Evolutionary conservation across 2,329 filamentous ascomycete species (phyloP).

Genomic region (Dothideomycetes sp.): DNA sequence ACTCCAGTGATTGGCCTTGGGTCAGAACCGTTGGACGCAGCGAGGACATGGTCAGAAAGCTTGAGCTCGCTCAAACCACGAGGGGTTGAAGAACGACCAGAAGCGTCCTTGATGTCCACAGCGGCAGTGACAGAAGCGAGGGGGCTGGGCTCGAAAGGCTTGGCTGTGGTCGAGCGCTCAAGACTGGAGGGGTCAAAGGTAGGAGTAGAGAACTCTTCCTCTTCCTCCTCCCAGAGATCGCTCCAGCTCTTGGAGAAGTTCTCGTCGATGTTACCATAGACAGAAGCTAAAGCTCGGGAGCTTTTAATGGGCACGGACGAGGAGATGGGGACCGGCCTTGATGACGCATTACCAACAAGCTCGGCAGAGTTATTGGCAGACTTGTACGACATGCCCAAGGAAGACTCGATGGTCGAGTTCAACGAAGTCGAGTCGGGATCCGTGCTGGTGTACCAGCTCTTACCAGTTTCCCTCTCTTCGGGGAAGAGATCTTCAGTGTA

Average conservation of each 20-base stretch:
- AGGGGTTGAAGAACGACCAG: slow-evolving; percentile 39
- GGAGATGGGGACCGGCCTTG: slow-evolving; percentile 64
- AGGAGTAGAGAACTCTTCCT: slow-evolving; percentile 53
- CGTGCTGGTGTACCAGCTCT: slow-evolving; percentile 61
- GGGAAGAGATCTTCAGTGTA: slow-evolving; percentile 78
- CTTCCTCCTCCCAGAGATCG: slow-evolving; percentile 95
- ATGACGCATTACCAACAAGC: slow-evolving; percentile 42
- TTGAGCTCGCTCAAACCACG: slow-evolving; percentile 47
- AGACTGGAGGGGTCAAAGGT: slow-evolving; percentile 25
- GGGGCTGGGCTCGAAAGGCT: slow-evolving; percentile 50
- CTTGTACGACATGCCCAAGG: slow-evolving; percentile 70
- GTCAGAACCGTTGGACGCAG: slow-evolving; percentile 16
- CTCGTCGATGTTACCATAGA: slow-evolving; percentile 70
- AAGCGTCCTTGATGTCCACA: slow-evolving; percentile 37
- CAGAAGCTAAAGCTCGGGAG: slow-evolving; percentile 60
- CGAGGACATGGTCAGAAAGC: slow-evolving; percentile 39
- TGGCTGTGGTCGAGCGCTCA: slow-evolving; percentile 30
- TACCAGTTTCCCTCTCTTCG: slow-evolving; percentile 56
- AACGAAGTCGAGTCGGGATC: slow-evolving; percentile 70
- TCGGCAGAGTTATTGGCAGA: slow-evolving; percentile 52
- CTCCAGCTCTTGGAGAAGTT: slow-evolving; percentile 97
- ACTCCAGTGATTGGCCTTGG: slow-evolving; percentile 22
- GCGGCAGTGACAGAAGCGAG: slow-evolving; percentile 16
- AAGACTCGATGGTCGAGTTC: slow-evolving; percentile 76
- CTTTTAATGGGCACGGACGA: slow-evolving; percentile 55